Percentiles rank a stretch among this genome's conserved stretches.
Evolutionary conservation across 306 rosid species (phyloP).

Genomic region (Rosa lucieae): DNA sequence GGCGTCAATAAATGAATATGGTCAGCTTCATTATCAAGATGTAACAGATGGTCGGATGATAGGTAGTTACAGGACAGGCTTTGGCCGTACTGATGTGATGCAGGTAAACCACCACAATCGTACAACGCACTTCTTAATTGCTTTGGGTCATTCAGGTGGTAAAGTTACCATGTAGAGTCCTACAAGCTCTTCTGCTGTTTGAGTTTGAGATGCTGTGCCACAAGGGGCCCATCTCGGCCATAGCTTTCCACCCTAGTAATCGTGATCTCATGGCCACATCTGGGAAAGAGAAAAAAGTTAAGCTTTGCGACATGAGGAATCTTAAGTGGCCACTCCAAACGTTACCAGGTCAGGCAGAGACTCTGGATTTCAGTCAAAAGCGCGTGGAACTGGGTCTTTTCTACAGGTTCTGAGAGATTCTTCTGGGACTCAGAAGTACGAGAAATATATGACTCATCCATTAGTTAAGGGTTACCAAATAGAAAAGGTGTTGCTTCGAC

Average conservation of each 20-base stretch:
- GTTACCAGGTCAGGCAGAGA: constrained; percentile 69
- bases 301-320: constrained; percentile 93
- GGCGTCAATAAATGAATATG: constrained; percentile 75
- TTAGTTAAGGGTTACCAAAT: constrained; percentile 84
- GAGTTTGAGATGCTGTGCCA: constrained; percentile 74
- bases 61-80: constrained; percentile 59
- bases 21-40: constrained; percentile 88
- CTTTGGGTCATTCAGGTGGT: constrained; percentile 84
- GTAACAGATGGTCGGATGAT: constrained; percentile 63
- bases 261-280: constrained; percentile 96
- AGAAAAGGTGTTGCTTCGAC: constrained; percentile 59
- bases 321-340: constrained; percentile 60
- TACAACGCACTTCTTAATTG: constrained; percentile 43
- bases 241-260: constrained; percentile 83
- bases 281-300: constrained; percentile 72
- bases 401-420: constrained; percentile 56
- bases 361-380: constrained; percentile 84
- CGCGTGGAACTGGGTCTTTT: constrained; percentile 65
- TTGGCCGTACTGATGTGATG: constrained; percentile 83
- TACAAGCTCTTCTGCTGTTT: constrained; percentile 68
- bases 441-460: constrained; percentile 75
- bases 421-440: constrained; percentile 55
- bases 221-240: constrained; percentile 68
- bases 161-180: constrained; percentile 93
- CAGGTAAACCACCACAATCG: constrained; percentile 62